Evolutionary conservation across 1,284 basidiomycete species (phyloP), one percentile per base, ranked within the genome.

Genomic region (Cryptococcus hybrid): DNA sequence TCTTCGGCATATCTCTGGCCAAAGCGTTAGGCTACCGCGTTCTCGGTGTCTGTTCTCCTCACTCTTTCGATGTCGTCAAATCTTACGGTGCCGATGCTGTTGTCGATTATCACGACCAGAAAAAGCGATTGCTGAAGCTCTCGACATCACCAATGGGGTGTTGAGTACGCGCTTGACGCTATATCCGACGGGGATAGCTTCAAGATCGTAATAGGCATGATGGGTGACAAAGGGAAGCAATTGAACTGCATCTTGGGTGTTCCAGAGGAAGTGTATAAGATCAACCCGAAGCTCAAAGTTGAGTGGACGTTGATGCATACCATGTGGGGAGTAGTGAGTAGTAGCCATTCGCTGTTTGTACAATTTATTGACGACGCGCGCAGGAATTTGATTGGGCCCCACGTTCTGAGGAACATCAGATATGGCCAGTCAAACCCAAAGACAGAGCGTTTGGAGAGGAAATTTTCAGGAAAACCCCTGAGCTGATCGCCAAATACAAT

Each of bases 1-100:
- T 79, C 45, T 82, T 76, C 65, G 78, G 79, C 1, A 62, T 82
- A 39, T 80, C 82, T 61, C 71, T 82, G 50, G 79, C 78, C 43
- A 78, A 78, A 61, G 56, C 74, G 5, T 64, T 79, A 0, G 82
- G 81, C 6, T 79, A 18, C 18, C 18, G 18, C 18, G 18, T 18
- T 18, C 18, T 18, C 18, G 18, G 18, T 18, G 18, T 18, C 18
- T 18, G 18, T 18, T 18, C 18, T 18, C 18, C 18, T 18, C 18
- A 18, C 18, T 18, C 18, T 18, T 18, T 18, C 18, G 18, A 18
- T 18, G 18, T 18, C 18, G 18, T 18, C 18, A 18, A 18, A 18
- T 18, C 18, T 18, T 18, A 18, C 18, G 18, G 18, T 18, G 18
- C 18, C 18, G 18, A 18, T 18, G 18, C 18, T 7, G 75, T 58